Evolutionary conservation across 1,284 basidiomycete species (phyloP), one percentile per base, ranked within the genome.

Genomic region (Meripilus lineatus): DNA sequence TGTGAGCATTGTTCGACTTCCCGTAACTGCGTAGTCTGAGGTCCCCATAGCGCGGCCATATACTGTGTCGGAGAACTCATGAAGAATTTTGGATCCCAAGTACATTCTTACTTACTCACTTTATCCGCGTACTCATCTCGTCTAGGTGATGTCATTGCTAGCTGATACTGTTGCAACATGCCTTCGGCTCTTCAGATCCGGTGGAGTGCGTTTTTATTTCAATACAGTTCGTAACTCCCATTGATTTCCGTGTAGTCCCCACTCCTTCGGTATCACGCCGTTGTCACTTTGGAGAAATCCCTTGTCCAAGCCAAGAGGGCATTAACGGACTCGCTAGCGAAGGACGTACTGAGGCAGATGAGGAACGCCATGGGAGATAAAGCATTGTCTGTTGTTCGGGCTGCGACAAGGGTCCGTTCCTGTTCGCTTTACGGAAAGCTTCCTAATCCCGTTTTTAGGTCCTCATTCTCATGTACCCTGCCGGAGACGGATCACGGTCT

Each of bases 91-190:
- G 94, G 95, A 3, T 74, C 82, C 4, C 89, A 94, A 67, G 91
- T 88, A 59, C 15, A 39, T 38, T 25, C 10, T n/a, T n/a, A n/a
- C n/a, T n/a, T n/a, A 20, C 10, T 13, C 18, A 20, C 34, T 13
- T 24, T 8, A 11, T 38, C 6, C 22, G 14, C 15, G 5, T 26
- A 17, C 21, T 40, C 10, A 14, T 25, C 45, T 37, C 3, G 20
- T 17, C 10, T 54, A 96, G 86, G 84, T 93, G 62, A 97, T 96
- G 93, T 95, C 92, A 1, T 85, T 93, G 55, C 88, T 93, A 80
- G 77, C 84, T 35, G 94, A 97, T 59, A 87, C 94, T 28, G 70
- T 79, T 15, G 68, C 74, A 1, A 69, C 80, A 0, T 72, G 81
- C 0, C 61, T 89, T 38, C 89, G 83, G 62, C 78, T 81, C 0